Evolutionary conservation across 805 yeast genomes (phyloP), one percentile per base, ranked within the genome.

Genomic region (Lipomyces lipofer): DNA sequence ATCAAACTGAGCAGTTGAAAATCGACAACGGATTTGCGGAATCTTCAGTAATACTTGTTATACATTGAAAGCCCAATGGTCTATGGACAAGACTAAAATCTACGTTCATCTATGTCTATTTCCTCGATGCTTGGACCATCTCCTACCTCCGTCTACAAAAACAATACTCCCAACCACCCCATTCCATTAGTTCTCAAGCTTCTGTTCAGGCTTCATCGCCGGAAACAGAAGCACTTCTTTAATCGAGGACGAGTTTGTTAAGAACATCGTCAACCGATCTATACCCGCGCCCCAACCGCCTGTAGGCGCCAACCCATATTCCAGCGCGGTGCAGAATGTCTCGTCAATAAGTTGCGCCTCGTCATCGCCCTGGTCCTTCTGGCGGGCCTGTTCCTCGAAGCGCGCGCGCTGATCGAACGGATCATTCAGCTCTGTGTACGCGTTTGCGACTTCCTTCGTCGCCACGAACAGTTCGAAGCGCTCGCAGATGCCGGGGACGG

Each of bases 261-360:
- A 82, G 79, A 94, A 94, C 99, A 92, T 92, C 69, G 97, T 90
- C 70, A 92, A 73, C 80, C 99, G 86, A 76, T 92, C 99, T 65
- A 92, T 91, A 81, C 99, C 99, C 77, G 96, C 86, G 67, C 99
- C 99, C 98, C 98, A 92, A 66, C 99, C 99, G 73, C 95, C 98
- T 66, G 98, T 94, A 68, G 99, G 99, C 57, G 99, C 99, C 69
- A 92, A 81, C 75, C 98, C 99, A 74, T 89, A 92, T 78, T 92
- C 99, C 69, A 92, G 82, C 64, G 99, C 97, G 67, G 91, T 88
- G 79, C 95, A 86, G 91, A 92, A 92, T 62, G 88, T 86, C 78
- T 92, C 99, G 73, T 92, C 99, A 62, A 94, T 81, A 73, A 90
- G 71, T 79, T 92, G 98, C 59, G 97, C 99, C 78, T 94, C 99